Base-by-base conservation (phyloP, 2,329 filamentous ascomycete genomes). In the Fusarium foetens region DNA sequence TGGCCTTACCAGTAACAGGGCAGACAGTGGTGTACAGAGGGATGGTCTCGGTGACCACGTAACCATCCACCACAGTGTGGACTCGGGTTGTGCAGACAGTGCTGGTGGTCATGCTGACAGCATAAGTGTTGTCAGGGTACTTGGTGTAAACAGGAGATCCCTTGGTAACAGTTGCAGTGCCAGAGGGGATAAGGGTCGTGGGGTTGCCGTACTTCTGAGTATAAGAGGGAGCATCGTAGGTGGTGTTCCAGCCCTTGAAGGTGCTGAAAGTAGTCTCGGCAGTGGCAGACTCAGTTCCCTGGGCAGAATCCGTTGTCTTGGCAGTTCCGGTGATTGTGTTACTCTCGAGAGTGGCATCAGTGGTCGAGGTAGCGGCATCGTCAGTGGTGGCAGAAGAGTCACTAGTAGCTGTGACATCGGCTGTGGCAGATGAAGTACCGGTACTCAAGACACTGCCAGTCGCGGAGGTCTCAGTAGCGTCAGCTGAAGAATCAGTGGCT, bases 21-120 rank as follows among this genome's bases (percentile, higher is more conserved):
- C 83, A 86, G 60, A 86, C 79, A 16, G 85, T 86, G 16, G 84
- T 86, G 72, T 83, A 85, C 42, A 84, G 48, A 33, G 82, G 72
- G 36, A 86, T 79, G 5, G 78, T 78, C 70, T 83, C 79, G 6
- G 84, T 85, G 21, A 80, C 81, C 39, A 84, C 79, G 38, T 80
- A 75, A 39, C 78, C 73, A 38, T 75, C 75, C 3, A 66, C 75
- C 3, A 68, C 78, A 16, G 88, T 90, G 70, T 87, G 83, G 70
- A 88, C 76, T 19, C 72, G 72, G 23, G 81, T 84, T 55, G 80
- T 80, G 76, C 79, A 84, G 58, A 85, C 77, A n/a, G 81, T 82
- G 59, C 81, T 83, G 31, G 71, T 76, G 19, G 69, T 72, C 49
- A 74, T 39, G 59, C 70, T 71, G 53, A 64, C 45, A 31, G 68